A percentile compares a stretch with the other conserved stretches of the same genome.
phyloP scores from a whole-genome alignment of 2,329 filamentous ascomycete genomes.

The Penicillium sp. region DNA sequence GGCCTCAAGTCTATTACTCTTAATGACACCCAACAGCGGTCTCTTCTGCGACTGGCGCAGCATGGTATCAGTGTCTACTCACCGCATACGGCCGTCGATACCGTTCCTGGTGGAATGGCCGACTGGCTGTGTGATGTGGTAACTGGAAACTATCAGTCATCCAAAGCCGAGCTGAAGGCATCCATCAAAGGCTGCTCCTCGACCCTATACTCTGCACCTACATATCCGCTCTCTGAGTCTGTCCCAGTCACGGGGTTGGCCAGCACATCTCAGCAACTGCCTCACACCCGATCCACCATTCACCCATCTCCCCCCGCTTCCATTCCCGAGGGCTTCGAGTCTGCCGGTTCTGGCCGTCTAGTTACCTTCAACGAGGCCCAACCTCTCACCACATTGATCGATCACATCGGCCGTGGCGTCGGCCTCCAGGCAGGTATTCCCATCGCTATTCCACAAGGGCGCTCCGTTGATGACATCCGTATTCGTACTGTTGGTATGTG shows the following conservation, averaged over 20 bases:
- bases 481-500: slow-evolving; percentile 81
- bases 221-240: slow-evolving; percentile 40
- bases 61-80: slow-evolving; percentile 94
- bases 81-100: slow-evolving; percentile 93
- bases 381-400: slow-evolving; percentile 61
- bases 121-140: slow-evolving; percentile 93
- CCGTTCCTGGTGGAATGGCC: slow-evolving; percentile 80
- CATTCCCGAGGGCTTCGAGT: slow-evolving; percentile 45
- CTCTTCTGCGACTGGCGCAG: slow-evolving; percentile 78
- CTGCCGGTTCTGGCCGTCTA: slow-evolving; percentile 65
- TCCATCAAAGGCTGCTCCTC: slow-evolving; percentile 28
- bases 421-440: slow-evolving; percentile 69
- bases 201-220: slow-evolving; percentile 45
- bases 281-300: slow-evolving; percentile 59
- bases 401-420: slow-evolving; percentile 63
- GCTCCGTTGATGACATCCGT: slow-evolving; percentile 55
- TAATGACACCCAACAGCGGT: slow-evolving; percentile 81
- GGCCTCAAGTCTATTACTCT: slow-evolving; percentile 87
- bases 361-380: slow-evolving; percentile 59
- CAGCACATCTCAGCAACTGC: slow-evolving; percentile 34
- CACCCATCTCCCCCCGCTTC: slow-evolving; percentile 48
- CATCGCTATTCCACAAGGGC: slow-evolving; percentile 65
- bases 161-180: slow-evolving; percentile 8
- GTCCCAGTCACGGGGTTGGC: slow-evolving; percentile 38
- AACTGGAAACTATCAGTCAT: slow-evolving; percentile 52